Conservation (phyloP, 108 stramenopile species). For the Schizochytrium sp. region DNA sequence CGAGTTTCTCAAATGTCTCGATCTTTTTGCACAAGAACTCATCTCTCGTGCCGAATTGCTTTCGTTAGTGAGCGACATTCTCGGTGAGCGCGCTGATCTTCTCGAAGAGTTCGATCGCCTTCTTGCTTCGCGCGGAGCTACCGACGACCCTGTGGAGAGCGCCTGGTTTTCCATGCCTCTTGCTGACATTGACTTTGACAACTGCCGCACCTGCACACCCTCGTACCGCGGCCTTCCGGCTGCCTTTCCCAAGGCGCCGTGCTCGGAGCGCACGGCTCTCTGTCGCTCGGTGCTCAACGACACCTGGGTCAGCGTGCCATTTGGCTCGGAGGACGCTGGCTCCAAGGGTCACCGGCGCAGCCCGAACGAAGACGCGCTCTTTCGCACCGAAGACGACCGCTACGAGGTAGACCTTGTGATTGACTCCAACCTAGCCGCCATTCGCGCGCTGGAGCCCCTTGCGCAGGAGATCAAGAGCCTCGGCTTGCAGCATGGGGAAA, state of each 20-base stretch:
- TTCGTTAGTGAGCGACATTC: conserved; percentile 72
- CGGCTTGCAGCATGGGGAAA: conserved; percentile 51
- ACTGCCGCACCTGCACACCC: conserved; percentile 43
- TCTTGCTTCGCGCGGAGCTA: conserved; percentile 60
- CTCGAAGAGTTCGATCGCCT: conserved; percentile 91
- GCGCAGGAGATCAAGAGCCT: conserved; percentile 74
- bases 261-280: conserved; percentile 68
- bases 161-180: conserved; percentile 45
- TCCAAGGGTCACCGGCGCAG: conserved; percentile 96
- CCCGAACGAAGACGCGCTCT: conserved; percentile 86
- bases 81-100: conserved; percentile 72
- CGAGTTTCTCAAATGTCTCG: conserved; percentile 85
- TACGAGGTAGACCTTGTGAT: conserved; percentile 98
- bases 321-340: conserved; percentile 87
- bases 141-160: conserved; percentile 14
- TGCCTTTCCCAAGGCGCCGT: conserved; percentile 80
- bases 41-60: conserved; percentile 79
- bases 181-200: conserved; percentile 44
- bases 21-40: conserved; percentile 86
- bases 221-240: conserved; percentile 89
- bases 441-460: conserved; percentile 77
- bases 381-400: conserved; percentile 93
- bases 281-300: conserved; percentile 84
- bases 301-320: conserved; percentile 85
- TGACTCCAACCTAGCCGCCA: conserved; percentile 74